These are phyloP conservation scores for Carex parvula DNA, from an alignment of 176 grass and related monocot genomes.

Conservation along the genomic window DNA sequence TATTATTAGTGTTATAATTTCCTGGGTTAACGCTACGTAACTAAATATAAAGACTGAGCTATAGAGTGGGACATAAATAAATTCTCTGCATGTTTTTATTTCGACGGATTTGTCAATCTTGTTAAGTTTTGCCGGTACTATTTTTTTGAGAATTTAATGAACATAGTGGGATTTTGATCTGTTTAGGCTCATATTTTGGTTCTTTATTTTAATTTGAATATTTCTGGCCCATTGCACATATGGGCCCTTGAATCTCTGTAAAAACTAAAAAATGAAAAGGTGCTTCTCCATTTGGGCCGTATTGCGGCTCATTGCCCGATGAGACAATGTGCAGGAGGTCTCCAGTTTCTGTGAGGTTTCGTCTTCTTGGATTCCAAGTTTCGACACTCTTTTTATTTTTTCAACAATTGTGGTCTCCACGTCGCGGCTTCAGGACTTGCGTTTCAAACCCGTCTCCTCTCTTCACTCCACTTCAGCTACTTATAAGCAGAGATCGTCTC, in stretches of 20 bases:
- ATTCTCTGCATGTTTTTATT: background rate
- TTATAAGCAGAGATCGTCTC: background rate
- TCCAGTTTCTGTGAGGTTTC: background rate
- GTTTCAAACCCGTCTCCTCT: background rate
- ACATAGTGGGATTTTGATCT: background rate
- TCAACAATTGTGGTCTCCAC: background rate
- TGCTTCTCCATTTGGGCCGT: background rate
- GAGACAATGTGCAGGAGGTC: background rate
- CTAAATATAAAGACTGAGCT: background rate
- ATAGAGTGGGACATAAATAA: slow-evolving; percentile 6
- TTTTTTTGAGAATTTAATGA: background rate
- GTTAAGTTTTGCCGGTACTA: background rate
- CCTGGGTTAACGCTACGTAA: background rate
- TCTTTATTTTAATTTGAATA: background rate
- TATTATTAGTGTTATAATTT: slow-evolving; percentile 6
- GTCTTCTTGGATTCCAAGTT: background rate
- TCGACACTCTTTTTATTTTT: background rate
- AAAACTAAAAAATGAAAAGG: background rate
- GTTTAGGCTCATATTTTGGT: background rate
- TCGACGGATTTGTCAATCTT: background rate
- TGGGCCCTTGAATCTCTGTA: background rate
- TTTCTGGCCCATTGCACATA: background rate
- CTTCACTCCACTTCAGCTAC: slow-evolving; percentile 8
- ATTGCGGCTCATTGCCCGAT: background rate
- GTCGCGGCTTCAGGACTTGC: background rate